Evolutionary conservation across 2,329 filamentous ascomycete genomes (phyloP), one percentile per base, ranked within the genome.

Genomic region (Chaetomiaceae sp.): DNA sequence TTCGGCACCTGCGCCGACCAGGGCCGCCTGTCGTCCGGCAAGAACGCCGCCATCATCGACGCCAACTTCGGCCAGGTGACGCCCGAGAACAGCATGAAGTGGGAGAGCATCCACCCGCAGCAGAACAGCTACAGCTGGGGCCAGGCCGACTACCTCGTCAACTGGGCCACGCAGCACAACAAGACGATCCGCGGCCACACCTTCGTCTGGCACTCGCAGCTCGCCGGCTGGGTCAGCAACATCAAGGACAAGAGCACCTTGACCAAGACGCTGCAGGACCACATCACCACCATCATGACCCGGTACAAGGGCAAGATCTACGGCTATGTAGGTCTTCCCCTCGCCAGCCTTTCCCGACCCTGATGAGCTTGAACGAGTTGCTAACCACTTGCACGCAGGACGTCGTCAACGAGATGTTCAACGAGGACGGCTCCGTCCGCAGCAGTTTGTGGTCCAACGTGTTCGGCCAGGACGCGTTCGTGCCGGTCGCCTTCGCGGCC

Each of bases 51-150:
- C 48, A 71, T 83, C 57, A 77, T 85, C 62, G 71, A 73, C 51
- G 66, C 69, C 43, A 68, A 83, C 62, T 85, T 84, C 51, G 80
- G 81, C 17, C 75, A 79, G 60, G 68, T 86, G 18, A 84, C 81
- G 0, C 74, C 76, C 1, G 83, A 86, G 68, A 85, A 86, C 70
- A 78, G 71, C 59, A 82, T 84, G 75, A 85, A 86, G 65, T 86
- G 81, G 81, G 78, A 83, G 55, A 66, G 73, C 27, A 70, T 70
- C 15, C 68, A 83, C 62, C 58, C 57, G n/a, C 59, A 60, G 22
- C 66, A 69, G 49, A 72, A 71, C 49, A 58, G 55, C 2, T 86
- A 80, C 71, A 78, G 67, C 52, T 82, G 80, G 56, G 60, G 56
- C 14, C 65, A 63, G n/a, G 72, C 77, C 11, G 81, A 84, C 61